phyloP scores from a whole-genome alignment of 192 early-diverging fungal species.

The Umbelopsis vinacea region DNA sequence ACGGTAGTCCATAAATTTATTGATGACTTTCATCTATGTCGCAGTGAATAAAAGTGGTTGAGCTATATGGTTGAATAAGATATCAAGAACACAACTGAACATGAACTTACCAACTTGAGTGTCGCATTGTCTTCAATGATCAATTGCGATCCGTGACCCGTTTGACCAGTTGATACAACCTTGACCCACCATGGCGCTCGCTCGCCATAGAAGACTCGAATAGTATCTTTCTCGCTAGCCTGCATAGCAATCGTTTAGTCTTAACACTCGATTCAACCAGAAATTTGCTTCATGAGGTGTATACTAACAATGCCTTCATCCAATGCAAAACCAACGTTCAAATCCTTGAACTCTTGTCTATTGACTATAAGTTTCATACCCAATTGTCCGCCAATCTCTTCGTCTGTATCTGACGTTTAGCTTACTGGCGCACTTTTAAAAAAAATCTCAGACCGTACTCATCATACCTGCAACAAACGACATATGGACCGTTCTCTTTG shows the following conservation, averaged over 20 bases:
- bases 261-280: background rate
- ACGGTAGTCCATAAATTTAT: slow-evolving; percentile 72
- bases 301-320: slow-evolving; percentile 76
- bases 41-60: too few species aligned
- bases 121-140: slow-evolving; percentile 70
- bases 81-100: background rate
- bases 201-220: slow-evolving; percentile 88
- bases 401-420: slow-evolving; percentile 46
- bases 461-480: slow-evolving; percentile 74
- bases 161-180: slow-evolving; percentile 69
- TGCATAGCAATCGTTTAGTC: background rate
- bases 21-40: slow-evolving; percentile 50
- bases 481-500: slow-evolving; percentile 73
- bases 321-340: slow-evolving; percentile 83
- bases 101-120: slow-evolving; percentile 60
- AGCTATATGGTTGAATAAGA: too few species aligned
- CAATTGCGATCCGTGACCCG: slow-evolving; percentile 87
- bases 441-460: background rate
- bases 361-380: slow-evolving; percentile 77
- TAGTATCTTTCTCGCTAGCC: slow-evolving; percentile 59
- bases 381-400: slow-evolving; percentile 84
- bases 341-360: slow-evolving; percentile 63
- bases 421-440: too few species aligned
- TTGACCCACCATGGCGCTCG: slow-evolving; percentile 85
- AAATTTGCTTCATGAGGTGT: background rate